phyloP scores from a whole-genome alignment of 2,329 filamentous ascomycete species.

The Emergomyces orientalis region DNA sequence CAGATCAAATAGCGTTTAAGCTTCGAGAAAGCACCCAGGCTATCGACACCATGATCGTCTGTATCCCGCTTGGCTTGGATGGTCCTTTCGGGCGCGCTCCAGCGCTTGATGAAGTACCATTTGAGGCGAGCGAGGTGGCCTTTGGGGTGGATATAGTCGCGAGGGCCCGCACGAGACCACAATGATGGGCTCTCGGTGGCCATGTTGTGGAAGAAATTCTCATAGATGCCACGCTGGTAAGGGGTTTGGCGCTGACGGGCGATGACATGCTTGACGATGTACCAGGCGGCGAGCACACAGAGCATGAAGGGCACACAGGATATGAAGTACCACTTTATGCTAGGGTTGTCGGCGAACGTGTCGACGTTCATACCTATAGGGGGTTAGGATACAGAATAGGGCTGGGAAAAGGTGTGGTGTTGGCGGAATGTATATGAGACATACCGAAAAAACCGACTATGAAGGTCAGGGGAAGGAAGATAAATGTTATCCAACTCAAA shows the following conservation, averaged over 20 bases:
- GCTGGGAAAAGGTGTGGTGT: background rate
- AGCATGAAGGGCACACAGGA: conserved; percentile 38
- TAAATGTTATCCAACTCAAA: conserved; percentile 33
- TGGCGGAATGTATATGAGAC: background rate
- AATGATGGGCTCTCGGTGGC: conserved; percentile 38
- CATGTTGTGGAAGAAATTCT: conserved; percentile 42
- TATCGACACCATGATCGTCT: conserved; percentile 26
- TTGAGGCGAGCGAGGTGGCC: conserved; percentile 34
- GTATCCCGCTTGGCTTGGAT: conserved; percentile 19
- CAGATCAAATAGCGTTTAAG: conserved; percentile 32
- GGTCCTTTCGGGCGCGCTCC: conserved; percentile 38
- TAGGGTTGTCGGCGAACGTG: conserved; percentile 35
- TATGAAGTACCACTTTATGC: conserved; percentile 45
- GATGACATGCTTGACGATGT: conserved; percentile 39
- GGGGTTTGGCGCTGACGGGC: conserved; percentile 36
- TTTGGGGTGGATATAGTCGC: conserved; percentile 32
- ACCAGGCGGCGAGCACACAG: conserved; percentile 40
- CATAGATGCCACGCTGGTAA: conserved; percentile 43
- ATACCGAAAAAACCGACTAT: conserved; percentile 36
- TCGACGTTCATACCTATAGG: conserved; percentile 44
- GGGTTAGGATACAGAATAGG: background rate
- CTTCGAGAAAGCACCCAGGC: conserved; percentile 32
- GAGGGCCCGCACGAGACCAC: conserved; percentile 42
- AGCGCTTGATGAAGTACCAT: conserved; percentile 40
- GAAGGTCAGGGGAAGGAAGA: conserved; percentile 41